Evolutionary conservation across 2,329 filamentous ascomycete genomes (phyloP).

Genomic region (Trichoderma guizhouense): DNA sequence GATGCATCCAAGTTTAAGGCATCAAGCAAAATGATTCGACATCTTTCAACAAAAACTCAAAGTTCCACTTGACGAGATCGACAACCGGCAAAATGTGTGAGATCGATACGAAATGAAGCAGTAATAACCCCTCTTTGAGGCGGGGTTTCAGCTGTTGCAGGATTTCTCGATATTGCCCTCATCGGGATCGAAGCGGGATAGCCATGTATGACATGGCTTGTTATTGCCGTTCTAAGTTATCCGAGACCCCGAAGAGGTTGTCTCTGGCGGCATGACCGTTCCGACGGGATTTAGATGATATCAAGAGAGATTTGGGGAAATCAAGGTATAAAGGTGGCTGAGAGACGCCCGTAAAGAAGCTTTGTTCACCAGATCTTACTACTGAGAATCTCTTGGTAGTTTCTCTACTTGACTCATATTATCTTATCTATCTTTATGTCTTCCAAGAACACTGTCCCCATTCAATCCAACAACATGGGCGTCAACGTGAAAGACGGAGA

Average conservation of each 20-base stretch:
- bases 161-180: not conserved
- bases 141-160: not conserved
- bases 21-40: not conserved
- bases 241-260: not conserved
- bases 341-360: not conserved
- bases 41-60: not conserved
- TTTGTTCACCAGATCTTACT: not conserved
- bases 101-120: not conserved
- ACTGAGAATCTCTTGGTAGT: not conserved
- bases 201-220: not conserved
- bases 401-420: not conserved
- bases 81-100: not conserved
- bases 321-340: not conserved
- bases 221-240: not conserved
- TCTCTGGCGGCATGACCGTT: not conserved
- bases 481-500: conserved; percentile 16
- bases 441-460: not conserved
- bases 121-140: not conserved
- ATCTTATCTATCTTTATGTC: not conserved
- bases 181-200: not conserved
- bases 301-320: not conserved
- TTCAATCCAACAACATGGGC: conserved; percentile 20
- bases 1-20: not conserved
- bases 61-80: conserved; percentile 1
- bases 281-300: not conserved